A percentile compares a stretch with the other conserved stretches of the same genome.
Evolutionary conservation across 805 yeast species (phyloP).

Genomic region (Ogataea pilisensis): DNA sequence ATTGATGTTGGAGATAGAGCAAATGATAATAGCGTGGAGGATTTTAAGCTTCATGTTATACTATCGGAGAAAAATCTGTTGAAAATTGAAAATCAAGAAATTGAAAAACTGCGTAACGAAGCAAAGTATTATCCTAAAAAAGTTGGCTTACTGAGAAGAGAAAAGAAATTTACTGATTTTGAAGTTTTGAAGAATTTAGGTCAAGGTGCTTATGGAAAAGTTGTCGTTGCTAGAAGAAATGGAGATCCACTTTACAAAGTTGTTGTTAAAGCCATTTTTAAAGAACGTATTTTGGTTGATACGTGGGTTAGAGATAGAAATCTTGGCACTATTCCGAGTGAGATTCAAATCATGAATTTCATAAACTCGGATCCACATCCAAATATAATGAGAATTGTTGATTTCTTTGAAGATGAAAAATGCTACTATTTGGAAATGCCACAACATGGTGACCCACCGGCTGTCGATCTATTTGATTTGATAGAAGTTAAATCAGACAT

Average conservation of each 20-base stretch:
- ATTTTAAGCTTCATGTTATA: constrained; percentile 20
- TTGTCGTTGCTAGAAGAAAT: constrained; percentile 68
- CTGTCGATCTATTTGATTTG: constrained; percentile 87
- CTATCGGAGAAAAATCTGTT: constrained; percentile 41
- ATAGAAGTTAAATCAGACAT: constrained; percentile 82
- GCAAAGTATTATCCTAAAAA: constrained; percentile 48
- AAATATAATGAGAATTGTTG: constrained; percentile 78
- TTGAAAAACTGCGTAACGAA: constrained; percentile 32
- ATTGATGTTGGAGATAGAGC: constrained; percentile 7
- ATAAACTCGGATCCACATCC: constrained; percentile 77
- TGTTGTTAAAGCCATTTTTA: constrained; percentile 84
- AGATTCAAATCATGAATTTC: constrained; percentile 88
- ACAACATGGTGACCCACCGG: constrained; percentile 85
- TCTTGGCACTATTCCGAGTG: constrained; percentile 94
- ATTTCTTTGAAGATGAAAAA: constrained; percentile 87
- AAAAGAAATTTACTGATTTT: constrained; percentile 70
- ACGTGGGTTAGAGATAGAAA: constrained; percentile 95
- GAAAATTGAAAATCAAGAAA: constrained; percentile 40
- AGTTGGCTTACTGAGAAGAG: constrained; percentile 67
- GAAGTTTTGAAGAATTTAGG: constrained; percentile 75
- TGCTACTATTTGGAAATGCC: constrained; percentile 91
- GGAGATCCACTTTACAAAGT: constrained; percentile 60
- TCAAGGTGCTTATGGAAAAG: constrained; percentile 96
- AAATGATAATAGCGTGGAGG: constrained; percentile 7
- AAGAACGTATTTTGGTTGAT: constrained; percentile 89